phyloP scores from a whole-genome alignment of 257 asterid species.

The Cruciata laevipes region DNA sequence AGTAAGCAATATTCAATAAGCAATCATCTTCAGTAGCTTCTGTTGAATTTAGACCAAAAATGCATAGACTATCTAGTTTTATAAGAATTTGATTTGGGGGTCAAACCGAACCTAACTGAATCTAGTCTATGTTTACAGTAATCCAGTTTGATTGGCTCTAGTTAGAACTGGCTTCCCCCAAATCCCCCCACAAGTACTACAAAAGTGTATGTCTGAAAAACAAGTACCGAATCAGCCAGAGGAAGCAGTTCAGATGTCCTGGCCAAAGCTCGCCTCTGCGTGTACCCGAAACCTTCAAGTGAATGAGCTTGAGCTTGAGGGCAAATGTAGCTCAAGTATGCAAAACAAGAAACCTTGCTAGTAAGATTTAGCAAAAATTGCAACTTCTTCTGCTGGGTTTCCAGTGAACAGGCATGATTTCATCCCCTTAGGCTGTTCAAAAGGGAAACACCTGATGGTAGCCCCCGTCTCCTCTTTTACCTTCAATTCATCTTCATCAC shows the following conservation, averaged over 20 bases:
- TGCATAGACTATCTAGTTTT: neutral
- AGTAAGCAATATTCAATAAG: too few species aligned
- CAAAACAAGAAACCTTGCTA: conserved; percentile 15
- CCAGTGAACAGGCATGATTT: conserved; percentile 90
- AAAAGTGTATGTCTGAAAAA: neutral
- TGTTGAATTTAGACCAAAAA: neutral
- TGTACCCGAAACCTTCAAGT: neutral
- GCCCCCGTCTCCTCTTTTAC: conserved; percentile 98
- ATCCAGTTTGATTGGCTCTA: too few species aligned
- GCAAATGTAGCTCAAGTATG: neutral
- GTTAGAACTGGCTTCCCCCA: too few species aligned
- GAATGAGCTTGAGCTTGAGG: neutral
- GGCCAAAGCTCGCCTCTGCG: neutral
- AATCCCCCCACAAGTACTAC: too few species aligned
- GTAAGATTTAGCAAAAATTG: conserved; percentile 90
- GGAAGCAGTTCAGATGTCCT: neutral
- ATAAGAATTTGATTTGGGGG: too few species aligned
- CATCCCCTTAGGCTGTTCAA: conserved; percentile 71
- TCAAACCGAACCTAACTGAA: neutral
- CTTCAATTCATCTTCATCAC: conserved; percentile 71
- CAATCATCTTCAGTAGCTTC: too few species aligned
- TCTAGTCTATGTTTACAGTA: neutral
- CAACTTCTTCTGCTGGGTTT: conserved; percentile 81
- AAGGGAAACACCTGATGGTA: conserved; percentile 89
- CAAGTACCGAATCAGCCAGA: neutral